Evolutionary conservation across 768 basidiomycete genomes (phyloP).

Genomic region (Udeniomyces megalosporus): DNA sequence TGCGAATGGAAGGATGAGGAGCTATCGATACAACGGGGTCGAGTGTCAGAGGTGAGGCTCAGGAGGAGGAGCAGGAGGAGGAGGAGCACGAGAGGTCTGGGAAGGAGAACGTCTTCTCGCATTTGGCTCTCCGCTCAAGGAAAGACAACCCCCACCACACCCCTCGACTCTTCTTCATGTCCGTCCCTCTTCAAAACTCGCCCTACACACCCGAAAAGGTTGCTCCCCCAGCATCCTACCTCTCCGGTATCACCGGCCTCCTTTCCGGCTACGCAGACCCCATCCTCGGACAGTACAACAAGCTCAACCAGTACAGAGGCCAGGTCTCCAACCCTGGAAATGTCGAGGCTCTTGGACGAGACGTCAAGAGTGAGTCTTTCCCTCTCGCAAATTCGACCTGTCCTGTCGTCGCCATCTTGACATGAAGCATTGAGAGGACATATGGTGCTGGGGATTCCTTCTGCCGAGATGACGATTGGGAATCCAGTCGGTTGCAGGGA

Average conservation of each 20-base stretch:
- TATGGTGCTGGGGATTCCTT: too few species aligned
- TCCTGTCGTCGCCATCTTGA: too few species aligned
- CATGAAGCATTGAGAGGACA: too few species aligned
- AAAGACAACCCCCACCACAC: neutral
- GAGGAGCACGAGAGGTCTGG: too few species aligned
- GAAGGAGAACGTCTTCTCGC: neutral
- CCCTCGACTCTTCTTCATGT: constrained; percentile 3
- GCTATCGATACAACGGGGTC: too few species aligned
- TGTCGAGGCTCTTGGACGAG: constrained; percentile 14
- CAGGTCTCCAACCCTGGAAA: constrained; percentile 12
- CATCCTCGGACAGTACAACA: constrained; percentile 13
- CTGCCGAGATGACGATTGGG: too few species aligned
- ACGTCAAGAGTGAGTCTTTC: constrained; percentile 17
- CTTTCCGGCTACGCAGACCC: constrained; percentile 16
- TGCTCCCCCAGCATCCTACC: constrained; percentile 16
- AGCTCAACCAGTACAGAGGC: constrained; percentile 11
- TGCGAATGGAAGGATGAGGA: too few species aligned
- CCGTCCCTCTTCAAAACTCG: constrained; percentile 8
- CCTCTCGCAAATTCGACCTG: neutral
- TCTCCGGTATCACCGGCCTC: constrained; percentile 13
- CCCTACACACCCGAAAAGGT: constrained; percentile 1
- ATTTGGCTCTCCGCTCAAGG: neutral
- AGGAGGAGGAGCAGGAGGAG: too few species aligned
- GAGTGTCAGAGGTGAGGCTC: too few species aligned
- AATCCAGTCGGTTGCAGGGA: too few species aligned